phyloP scores from a whole-genome alignment of 176 grass and related monocot genomes.

The Guadua angustifolia region DNA sequence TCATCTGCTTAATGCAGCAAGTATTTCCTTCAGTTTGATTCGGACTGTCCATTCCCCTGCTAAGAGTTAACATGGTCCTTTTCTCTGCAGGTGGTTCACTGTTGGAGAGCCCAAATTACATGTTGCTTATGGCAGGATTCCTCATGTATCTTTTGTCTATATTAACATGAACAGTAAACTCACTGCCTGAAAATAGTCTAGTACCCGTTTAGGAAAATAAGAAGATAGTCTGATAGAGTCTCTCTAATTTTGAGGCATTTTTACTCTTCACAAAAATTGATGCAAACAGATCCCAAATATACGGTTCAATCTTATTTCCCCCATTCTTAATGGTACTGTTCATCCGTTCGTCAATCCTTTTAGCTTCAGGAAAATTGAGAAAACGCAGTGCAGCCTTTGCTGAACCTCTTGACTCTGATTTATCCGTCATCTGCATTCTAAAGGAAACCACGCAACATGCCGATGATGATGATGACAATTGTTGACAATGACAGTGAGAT shows the following conservation, averaged over 20 bases:
- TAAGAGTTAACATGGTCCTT: conserved; percentile 18
- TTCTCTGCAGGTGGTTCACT: conserved; percentile 35
- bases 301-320: neutral
- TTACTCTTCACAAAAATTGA: neutral
- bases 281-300: neutral
- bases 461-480: neutral
- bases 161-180: conserved; percentile 24
- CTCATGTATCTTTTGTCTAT: conserved; percentile 36
- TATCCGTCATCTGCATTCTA: conserved; percentile 6
- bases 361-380: neutral
- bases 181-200: neutral
- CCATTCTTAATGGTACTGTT: neutral
- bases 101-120: conserved; percentile 22
- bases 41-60: neutral
- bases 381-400: conserved; percentile 23
- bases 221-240: neutral
- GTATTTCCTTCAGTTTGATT: neutral
- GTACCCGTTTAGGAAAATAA: neutral
- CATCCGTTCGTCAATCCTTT: neutral
- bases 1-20: conserved; percentile 28
- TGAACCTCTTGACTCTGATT: conserved; percentile 22
- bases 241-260: conserved; percentile 29
- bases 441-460: conserved; percentile 6
- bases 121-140: conserved; percentile 39
- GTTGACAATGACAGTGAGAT: conserved; percentile 24